Evolutionary conservation across 331 rosid species (phyloP).

Genomic region (Rhamnella rubrinervis): DNA sequence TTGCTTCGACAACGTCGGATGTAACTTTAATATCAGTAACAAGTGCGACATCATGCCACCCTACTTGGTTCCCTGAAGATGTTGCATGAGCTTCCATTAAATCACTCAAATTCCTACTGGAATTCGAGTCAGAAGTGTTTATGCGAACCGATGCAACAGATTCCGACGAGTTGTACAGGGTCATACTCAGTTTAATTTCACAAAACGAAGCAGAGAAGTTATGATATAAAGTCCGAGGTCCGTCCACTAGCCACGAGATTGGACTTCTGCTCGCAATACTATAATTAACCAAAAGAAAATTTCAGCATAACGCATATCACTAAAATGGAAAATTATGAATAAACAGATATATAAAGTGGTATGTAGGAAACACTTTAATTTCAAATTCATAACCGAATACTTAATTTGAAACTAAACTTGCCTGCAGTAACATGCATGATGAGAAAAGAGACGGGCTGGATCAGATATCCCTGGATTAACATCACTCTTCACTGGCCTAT

Average conservation of each 20-base stretch:
- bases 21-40: slow-evolving; percentile 57
- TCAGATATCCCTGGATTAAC: slow-evolving; percentile 41
- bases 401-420: slow-evolving; percentile 32
- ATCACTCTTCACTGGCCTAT: slow-evolving; percentile 45
- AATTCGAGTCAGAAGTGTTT: slow-evolving; percentile 45
- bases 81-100: slow-evolving; percentile 35
- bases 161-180: slow-evolving; percentile 61
- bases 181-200: slow-evolving; percentile 75
- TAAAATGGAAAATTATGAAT: not conserved
- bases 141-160: slow-evolving; percentile 53
- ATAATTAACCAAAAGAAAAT: slow-evolving; percentile 8
- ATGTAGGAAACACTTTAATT: slow-evolving; percentile 10
- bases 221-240: slow-evolving; percentile 71
- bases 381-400: slow-evolving; percentile 20
- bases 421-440: slow-evolving; percentile 91
- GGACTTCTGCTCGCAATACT: slow-evolving; percentile 77
- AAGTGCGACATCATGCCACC: slow-evolving; percentile 76
- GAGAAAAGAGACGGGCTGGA: slow-evolving; percentile 60
- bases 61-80: slow-evolving; percentile 50
- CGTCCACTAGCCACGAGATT: slow-evolving; percentile 82
- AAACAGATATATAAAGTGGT: not conserved
- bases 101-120: slow-evolving; percentile 26
- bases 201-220: slow-evolving; percentile 68
- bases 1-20: slow-evolving; percentile 44
- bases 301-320: not conserved